Evolutionary conservation across 345 rosid species (phyloP), one percentile per base, ranked within the genome.

Genomic region (Aquilaria sinensis): DNA sequence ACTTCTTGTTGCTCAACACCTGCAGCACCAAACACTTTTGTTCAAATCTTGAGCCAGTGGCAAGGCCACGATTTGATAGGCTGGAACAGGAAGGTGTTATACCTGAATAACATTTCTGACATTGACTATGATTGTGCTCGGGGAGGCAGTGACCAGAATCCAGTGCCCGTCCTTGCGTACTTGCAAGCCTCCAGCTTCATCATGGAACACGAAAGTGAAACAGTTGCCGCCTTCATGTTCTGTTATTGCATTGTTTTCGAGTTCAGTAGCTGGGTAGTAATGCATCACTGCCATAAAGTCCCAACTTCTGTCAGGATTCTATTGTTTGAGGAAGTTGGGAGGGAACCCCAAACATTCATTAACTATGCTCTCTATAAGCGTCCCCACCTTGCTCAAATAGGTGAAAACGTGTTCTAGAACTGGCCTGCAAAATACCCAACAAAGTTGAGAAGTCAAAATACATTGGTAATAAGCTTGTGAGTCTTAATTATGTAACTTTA

Each of bases 1-100:
- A 77, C 51, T 75, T 80, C 29, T 83, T 73, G 77, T 82, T 85
- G 77, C 83, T 85, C 74, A 74, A 43, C 32, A 80, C 84, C 83
- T 85, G 58, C 55, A 49, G 0, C 12, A 31, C 13, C 61, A 64
- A 11, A 48, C 8, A 30, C 23, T 50, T n/a, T 31, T 14, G 29
- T 14, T 31, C 43, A 51, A 9, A 49, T 47, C 49, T 5, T 5
- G 49, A 9, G 31, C 11, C 2, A 15, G 14, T 50, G 2, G n/a
- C 5, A 37, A 37, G 43, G 7, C 1, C 43, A 37, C 7, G 7
- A 37, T 37, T 37, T 37, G 43, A 1, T 37, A 37, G 7, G 7
- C 43, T 0, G 43, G 43, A 37, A 37, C 43, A 7, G 43, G 43
- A 23, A 23, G 23, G 9, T 5, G 31, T 33, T 12, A 14, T 64